Base-by-base conservation (phyloP, 257 asterid species). In the Datura wrightii region DNA sequence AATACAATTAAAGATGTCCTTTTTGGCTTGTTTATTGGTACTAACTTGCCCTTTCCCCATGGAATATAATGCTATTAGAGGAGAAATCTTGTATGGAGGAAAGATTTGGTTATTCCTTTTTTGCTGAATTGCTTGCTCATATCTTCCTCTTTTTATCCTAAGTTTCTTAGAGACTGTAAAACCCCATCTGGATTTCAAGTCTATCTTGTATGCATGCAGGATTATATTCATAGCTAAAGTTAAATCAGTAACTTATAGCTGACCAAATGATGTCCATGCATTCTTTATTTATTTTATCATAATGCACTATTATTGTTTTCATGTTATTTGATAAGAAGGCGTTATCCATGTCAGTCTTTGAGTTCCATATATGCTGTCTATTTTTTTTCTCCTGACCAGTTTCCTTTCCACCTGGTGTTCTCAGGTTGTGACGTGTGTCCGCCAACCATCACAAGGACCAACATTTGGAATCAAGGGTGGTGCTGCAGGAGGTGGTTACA, bases 401-500 rank as follows among this genome's bases (percentile, higher is more conserved):
- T 50, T 62, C 72, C 63, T 59, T 80, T 82, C 85, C 16, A 52
- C 87, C 41, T 84, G 83, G 66, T 89, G 69, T 65, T 83, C 44
- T 85, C 86, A 94, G 98, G 98, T 97, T 74, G 93, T 95, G 78
- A 96, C 97, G 2, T 94, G 97, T 85, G 87, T 95, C 82, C 95
- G 98, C 37, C 98, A 95, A 90, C 98, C 98, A 84, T 95, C 98
- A 67, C 98, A 95, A 91, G 98, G 98, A 82, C 99, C 98, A 3
- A 97, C 99, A 0, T 95, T 95, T 88, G 99, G 99, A 84, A 97
- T 97, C 85, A 95, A 95, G 89, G 98, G 98, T 18, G 99, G 99
- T 54, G 99, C 99, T 37, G 98, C 98, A 24, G 98, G 99, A 44
- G 99, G 99, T 83, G 98, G 99, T 89, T 97, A 97, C 85, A 97